Percentiles rank a stretch among this genome's conserved stretches.
Evolutionary conservation across 768 basidiomycete species (phyloP).

Genomic region (Phlebiopsis gigantea): DNA sequence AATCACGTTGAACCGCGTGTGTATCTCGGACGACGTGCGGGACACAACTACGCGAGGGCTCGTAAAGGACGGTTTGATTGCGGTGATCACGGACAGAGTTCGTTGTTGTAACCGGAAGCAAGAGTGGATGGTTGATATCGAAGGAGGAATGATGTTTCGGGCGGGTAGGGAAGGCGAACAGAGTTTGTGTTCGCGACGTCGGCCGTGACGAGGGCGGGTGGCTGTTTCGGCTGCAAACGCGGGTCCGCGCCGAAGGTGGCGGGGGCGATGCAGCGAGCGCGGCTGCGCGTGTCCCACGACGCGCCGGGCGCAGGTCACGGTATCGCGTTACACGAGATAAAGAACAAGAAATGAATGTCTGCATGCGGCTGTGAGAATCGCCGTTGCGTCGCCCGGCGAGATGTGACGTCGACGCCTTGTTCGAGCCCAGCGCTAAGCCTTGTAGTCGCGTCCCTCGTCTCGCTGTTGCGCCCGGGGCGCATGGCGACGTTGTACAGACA

Average conservation of each 20-base stretch:
- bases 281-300: not conserved
- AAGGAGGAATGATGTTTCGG: not conserved
- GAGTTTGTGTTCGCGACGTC: not conserved
- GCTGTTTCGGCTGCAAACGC: not conserved
- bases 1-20: too few relatives aligned
- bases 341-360: not conserved
- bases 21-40: too few relatives aligned
- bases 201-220: not conserved
- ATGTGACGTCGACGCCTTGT: slow-evolving; percentile 4
- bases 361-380: not conserved
- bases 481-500: not conserved
- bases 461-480: not conserved
- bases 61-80: too few relatives aligned
- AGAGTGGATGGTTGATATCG: not conserved
- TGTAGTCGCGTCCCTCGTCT: not conserved
- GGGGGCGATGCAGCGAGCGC: not conserved
- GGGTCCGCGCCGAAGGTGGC: not conserved
- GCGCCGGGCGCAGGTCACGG: not conserved
- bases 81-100: not conserved
- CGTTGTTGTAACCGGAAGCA: not conserved
- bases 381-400: not conserved
- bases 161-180: not conserved
- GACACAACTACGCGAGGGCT: too few relatives aligned
- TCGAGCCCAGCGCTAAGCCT: not conserved
- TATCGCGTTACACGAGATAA: not conserved